Conservation (phyloP, 1,139 yeast species). For the Yamadazyma siamensis region DNA sequence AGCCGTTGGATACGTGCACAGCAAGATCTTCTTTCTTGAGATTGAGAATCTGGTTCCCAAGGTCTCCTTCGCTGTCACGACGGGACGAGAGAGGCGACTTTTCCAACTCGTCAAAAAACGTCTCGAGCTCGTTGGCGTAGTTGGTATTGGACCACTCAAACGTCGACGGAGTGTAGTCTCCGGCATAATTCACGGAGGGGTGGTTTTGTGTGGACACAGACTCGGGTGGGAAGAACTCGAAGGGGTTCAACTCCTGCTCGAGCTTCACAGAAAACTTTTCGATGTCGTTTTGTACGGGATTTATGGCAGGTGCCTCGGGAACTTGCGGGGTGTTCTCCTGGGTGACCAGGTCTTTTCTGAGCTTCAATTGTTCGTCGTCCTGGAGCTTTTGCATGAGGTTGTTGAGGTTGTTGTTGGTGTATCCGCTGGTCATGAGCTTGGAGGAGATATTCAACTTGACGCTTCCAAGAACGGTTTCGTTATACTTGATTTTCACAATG, state of each 20-base stretch:
- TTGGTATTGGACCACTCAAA: constrained; percentile 28
- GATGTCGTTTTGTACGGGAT: constrained; percentile 4
- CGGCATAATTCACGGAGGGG: no score
- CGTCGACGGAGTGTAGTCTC: constrained; percentile 13
- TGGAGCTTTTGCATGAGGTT: constrained; percentile 32
- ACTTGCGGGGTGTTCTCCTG: neutral
- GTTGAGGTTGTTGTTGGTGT: constrained; percentile 37
- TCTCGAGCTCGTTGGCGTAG: constrained; percentile 11
- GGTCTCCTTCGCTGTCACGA: constrained; percentile 12
- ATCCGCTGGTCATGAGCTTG: constrained; percentile 20
- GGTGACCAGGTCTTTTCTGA: constrained; percentile 1
- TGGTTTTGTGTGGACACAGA: neutral
- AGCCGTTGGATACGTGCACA: constrained; percentile 10
- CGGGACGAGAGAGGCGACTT: constrained; percentile 25
- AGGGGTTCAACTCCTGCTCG: constrained; percentile 13
- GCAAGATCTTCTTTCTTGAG: constrained; percentile 3
- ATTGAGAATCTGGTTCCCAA: constrained; percentile 1
- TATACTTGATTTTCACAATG: constrained; percentile 59
- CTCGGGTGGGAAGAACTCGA: constrained; percentile 1
- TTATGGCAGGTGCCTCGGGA: neutral
- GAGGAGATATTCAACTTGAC: constrained; percentile 9
- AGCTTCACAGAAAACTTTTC: constrained; percentile 7
- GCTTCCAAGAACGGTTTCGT: constrained; percentile 33
- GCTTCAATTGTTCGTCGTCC: constrained; percentile 3
- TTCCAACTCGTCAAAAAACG: constrained; percentile 43